Evolutionary conservation across 1,284 basidiomycete species (phyloP).

Genomic region (Vanrija sp.): DNA sequence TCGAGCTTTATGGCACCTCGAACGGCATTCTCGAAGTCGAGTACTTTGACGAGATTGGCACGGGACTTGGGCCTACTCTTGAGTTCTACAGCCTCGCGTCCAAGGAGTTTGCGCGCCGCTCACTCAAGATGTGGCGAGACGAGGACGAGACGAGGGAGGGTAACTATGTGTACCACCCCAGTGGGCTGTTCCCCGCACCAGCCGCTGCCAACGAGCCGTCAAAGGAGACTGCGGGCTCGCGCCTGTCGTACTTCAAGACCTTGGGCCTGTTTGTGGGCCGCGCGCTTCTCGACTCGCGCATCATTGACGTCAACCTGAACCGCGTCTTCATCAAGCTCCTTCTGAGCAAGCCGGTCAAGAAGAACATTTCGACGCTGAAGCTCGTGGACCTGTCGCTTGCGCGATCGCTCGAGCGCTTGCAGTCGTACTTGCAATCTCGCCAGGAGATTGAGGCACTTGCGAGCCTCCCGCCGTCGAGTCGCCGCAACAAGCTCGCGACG

Average conservation of each 20-base stretch:
- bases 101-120: constrained; percentile 82
- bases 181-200: constrained; percentile 85
- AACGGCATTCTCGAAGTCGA: constrained; percentile 94
- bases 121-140: constrained; percentile 87
- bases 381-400: constrained; percentile 80
- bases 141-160: constrained; percentile 64
- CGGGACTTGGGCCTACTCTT: constrained; percentile 94
- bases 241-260: constrained; percentile 75
- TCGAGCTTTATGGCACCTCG: constrained; percentile 87
- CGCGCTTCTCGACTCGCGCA: constrained; percentile 92
- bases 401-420: constrained; percentile 76
- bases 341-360: constrained; percentile 76
- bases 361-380: constrained; percentile 75
- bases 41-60: constrained; percentile 99
- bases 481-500: constrained; percentile 41
- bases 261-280: constrained; percentile 98
- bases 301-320: constrained; percentile 93
- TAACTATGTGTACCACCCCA: constrained; percentile 71
- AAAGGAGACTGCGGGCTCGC: constrained; percentile 10
- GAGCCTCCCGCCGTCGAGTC: constrained; percentile 35
- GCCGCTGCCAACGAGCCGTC: constrained; percentile 58
- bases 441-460: constrained; percentile 49
- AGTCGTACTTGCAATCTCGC: constrained; percentile 53
- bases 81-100: constrained; percentile 96
- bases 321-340: constrained; percentile 85